Evolutionary conservation across 306 rosid species (phyloP).

Genomic region (Cyamopsis tetragonoloba): DNA sequence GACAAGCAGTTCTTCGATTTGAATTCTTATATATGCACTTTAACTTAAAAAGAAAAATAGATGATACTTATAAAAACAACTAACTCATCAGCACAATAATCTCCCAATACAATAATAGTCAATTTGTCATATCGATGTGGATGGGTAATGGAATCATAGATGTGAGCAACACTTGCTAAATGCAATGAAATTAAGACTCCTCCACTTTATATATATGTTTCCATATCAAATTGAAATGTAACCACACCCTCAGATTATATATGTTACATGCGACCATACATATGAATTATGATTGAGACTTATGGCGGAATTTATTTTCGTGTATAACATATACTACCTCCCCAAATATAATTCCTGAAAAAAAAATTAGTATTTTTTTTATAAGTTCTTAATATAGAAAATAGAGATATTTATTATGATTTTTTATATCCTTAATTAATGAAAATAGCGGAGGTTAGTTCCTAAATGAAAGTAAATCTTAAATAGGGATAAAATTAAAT

Average conservation of each 20-base stretch:
- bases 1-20: no score
- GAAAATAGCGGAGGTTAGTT: no score
- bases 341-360: no score
- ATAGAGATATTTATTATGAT: no score
- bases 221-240: neutral
- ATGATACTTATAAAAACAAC: neutral
- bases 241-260: neutral
- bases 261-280: neutral
- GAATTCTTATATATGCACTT: no score
- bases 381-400: no score
- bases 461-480: no score
- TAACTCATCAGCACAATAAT: neutral
- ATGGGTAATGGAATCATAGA: neutral
- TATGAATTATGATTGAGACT: constrained; percentile 14
- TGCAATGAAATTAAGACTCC: neutral
- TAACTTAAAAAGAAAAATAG: no score
- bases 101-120: neutral
- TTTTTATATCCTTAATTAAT: no score
- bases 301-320: neutral
- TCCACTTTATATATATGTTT: neutral
- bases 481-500: no score
- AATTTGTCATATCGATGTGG: neutral
- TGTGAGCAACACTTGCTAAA: neutral
- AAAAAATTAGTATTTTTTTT: no score
- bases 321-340: neutral